Base-by-base conservation (phyloP, 2,329 filamentous ascomycete species). In the Clarireedia sp. region DNA sequence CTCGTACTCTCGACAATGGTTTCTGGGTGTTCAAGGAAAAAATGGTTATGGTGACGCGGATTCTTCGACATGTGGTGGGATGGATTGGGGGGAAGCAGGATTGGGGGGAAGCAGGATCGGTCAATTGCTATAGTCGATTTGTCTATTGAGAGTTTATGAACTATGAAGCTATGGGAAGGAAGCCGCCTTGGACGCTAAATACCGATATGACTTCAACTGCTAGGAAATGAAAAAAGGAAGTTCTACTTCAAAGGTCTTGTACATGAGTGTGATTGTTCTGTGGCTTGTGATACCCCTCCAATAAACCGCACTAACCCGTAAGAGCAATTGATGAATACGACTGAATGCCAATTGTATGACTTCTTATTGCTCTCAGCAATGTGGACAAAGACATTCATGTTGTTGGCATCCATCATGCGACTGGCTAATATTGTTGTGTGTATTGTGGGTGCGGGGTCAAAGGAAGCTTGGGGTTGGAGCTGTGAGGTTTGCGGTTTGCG, bases 11-110 rank as follows among this genome's bases (percentile, higher is more conserved):
- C 63, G 64, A 64, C 61, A 59, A 64, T 63, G 60, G 60, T 56
- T 59, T 49, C 60, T 63, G 63, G 57, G 56, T 67, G 66, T 68
- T 68, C 66, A 65, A 64, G 66, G 67, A 67, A 48, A 64, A 60
- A 64, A 68, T 40, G 48, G 60, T 59, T 61, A 54, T 67, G 66
- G 65, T 69, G 67, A 69, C 67, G 67, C 65, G 61, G 58, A 65
- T 50, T 60, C 54, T 65, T 66, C 62, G 66, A 66, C 68, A 46
- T 66, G 65, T 72, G 69, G 64, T 63, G 63, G 65, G 58, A 62
- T 63, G 59, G 57, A 59, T 63, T 57, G 58, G 57, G 61, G 63
- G 66, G 68, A 67, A 67, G 62, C 44, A 63, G 64, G 60, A 62
- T 61, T 62, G 65, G 67, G 61, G 63, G 66, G 68, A 67, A 67